phyloP scores from a whole-genome alignment of 352 stramenopile species.

The Pilasporangium apinafurcum region DNA sequence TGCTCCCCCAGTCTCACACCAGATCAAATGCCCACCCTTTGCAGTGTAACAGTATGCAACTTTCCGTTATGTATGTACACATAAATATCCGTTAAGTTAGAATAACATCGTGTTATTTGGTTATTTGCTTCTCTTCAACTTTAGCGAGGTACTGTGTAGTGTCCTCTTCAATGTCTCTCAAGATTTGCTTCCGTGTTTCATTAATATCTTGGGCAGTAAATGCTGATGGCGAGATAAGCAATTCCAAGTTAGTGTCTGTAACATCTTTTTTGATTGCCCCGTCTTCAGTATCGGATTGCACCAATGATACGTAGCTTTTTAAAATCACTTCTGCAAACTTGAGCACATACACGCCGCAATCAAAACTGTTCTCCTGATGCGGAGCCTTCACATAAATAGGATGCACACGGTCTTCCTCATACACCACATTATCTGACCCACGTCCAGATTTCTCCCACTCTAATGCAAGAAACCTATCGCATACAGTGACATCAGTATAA shows the following conservation, averaged over 20 bases:
- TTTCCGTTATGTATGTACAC: conserved; percentile 1
- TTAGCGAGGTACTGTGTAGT: conserved; percentile 13
- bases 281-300: conserved; percentile 10
- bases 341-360: conserved; percentile 64
- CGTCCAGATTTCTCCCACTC: conserved; percentile 33
- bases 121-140: not conserved
- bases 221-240: conserved; percentile 25
- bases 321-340: conserved; percentile 58
- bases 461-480: conserved; percentile 34
- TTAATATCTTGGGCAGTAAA: conserved; percentile 38
- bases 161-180: conserved; percentile 25
- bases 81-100: too few species aligned
- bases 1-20: too few species aligned
- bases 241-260: conserved; percentile 29
- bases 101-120: not conserved
- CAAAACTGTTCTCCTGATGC: conserved; percentile 54
- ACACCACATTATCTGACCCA: conserved; percentile 10
- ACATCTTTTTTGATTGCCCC: conserved; percentile 30
- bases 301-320: conserved; percentile 21
- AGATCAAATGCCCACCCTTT: too few species aligned
- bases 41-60: too few species aligned
- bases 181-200: conserved; percentile 21
- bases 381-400: conserved; percentile 30
- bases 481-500: conserved; percentile 2
- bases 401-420: conserved; percentile 25